Evolutionary conservation across 192 early-diverging fungal genomes (phyloP).

Genomic region (Piromyces finnis): DNA sequence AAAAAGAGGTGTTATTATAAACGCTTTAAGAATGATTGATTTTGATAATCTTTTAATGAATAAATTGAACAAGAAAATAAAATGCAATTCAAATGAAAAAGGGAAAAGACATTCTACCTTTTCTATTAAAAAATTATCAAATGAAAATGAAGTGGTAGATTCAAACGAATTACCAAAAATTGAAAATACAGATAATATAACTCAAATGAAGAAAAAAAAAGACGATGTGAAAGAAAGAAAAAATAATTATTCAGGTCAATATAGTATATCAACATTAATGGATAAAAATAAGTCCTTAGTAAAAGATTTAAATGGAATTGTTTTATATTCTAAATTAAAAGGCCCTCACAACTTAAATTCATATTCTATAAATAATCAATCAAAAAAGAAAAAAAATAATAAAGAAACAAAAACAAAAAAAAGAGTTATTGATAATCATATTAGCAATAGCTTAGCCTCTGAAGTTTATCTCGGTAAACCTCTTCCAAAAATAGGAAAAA

Average conservation of each 20-base stretch:
- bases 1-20: conserved; percentile 25
- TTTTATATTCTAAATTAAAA: not conserved
- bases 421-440: not conserved
- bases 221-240: not conserved
- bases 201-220: not conserved
- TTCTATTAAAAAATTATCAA: not conserved
- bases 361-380: not conserved
- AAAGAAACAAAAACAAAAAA: not conserved
- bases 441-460: not conserved
- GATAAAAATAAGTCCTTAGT: not conserved
- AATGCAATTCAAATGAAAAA: no score
- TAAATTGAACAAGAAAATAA: not conserved
- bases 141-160: not conserved
- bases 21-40: conserved; percentile 17
- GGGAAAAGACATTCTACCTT: no score
- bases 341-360: not conserved
- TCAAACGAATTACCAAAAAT: not conserved
- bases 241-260: not conserved
- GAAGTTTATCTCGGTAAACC: not conserved
- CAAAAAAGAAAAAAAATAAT: not conserved
- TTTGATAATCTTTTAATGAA: not conserved
- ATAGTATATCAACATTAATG: not conserved
- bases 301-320: not conserved
- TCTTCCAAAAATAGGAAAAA: not conserved
- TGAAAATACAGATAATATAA: not conserved